Percentiles rank a stretch among this genome's conserved stretches.
Conservation (phyloP, 345 rosid species). For the Boechera divaricarpa region DNA sequence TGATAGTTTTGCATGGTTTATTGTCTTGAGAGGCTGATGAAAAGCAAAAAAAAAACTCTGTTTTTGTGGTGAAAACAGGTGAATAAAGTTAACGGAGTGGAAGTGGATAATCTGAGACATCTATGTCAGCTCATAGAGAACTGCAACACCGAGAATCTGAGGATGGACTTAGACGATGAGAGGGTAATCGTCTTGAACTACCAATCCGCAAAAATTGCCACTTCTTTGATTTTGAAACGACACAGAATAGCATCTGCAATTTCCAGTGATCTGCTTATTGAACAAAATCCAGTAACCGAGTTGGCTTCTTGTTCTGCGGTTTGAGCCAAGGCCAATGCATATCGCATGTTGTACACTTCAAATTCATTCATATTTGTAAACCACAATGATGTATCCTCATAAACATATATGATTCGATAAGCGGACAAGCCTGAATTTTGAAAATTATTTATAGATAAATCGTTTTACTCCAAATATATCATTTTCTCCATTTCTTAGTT, state of each 20-base stretch:
- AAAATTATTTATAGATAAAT: neutral
- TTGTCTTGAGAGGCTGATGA: neutral
- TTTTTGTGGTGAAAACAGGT: constrained; percentile 58
- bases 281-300: constrained; percentile 37
- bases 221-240: constrained; percentile 68
- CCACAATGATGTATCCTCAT: constrained; percentile 22
- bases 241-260: constrained; percentile 74
- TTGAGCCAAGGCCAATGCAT: constrained; percentile 23
- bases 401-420: constrained; percentile 19
- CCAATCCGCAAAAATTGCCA: constrained; percentile 62
- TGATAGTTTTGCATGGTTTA: neutral
- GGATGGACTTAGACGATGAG: constrained; percentile 76
- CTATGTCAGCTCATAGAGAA: constrained; percentile 68
- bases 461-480: neutral
- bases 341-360: constrained; percentile 15
- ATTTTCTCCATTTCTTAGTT: neutral
- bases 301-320: constrained; percentile 40
- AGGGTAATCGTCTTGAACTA: constrained; percentile 71
- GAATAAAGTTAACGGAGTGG: constrained; percentile 72
- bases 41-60: neutral
- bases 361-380: constrained; percentile 28
- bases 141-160: constrained; percentile 58
- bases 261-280: constrained; percentile 60
- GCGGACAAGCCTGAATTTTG: neutral
- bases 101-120: constrained; percentile 77